Conservation (phyloP, 176 grass and related monocot genomes). For the Luzula sylvatica region DNA sequence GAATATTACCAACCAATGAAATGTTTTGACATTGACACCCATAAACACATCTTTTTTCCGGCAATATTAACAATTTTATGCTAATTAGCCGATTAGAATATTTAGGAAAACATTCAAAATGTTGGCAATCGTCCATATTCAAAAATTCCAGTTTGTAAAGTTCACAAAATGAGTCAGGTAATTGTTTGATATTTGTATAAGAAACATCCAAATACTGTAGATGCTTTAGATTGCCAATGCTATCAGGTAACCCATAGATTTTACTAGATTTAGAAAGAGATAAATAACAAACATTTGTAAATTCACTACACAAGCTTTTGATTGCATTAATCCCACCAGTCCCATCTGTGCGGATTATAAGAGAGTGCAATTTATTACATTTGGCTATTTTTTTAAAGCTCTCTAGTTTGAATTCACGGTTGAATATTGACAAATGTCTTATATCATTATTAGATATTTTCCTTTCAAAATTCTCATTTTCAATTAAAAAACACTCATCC, state of each 20-base stretch:
- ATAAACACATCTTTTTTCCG: background rate
- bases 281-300: background rate
- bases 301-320: background rate
- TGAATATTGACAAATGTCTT: too few relatives aligned
- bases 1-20: background rate
- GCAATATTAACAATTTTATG: background rate
- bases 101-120: conserved; percentile 6
- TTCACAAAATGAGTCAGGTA: conserved; percentile 10
- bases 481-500: too few relatives aligned
- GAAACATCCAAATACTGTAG: conserved; percentile 11
- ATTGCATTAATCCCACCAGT: background rate
- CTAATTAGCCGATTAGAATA: background rate
- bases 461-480: too few relatives aligned
- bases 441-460: too few relatives aligned
- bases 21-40: too few relatives aligned
- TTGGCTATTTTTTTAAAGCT: too few relatives aligned
- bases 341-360: background rate
- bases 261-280: background rate
- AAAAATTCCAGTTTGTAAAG: conserved; percentile 13
- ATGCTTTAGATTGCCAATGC: conserved; percentile 9
- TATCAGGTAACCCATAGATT: conserved; percentile 3
- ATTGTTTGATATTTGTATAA: background rate
- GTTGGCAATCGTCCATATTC: background rate
- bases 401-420: too few relatives aligned
- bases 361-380: conserved; percentile 4